Evolutionary conservation across 345 rosid species (phyloP), one percentile per base, ranked within the genome.

Genomic region (Garcia nutans): DNA sequence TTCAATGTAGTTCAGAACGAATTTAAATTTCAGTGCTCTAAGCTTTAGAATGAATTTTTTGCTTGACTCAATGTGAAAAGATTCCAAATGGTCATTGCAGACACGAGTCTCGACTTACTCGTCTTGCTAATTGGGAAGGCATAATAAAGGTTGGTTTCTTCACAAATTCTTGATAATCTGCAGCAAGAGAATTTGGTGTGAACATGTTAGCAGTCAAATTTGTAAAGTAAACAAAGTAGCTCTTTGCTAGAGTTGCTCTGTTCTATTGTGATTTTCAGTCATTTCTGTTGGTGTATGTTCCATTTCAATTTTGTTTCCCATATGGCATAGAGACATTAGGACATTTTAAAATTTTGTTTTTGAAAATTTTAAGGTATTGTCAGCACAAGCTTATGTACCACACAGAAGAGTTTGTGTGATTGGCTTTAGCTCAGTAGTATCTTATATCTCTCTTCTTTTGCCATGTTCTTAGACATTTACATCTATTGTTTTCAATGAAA

Each of bases 81-180:
- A 71, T 60, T 54, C 65, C 15, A 71, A 67, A 72, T 81, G 55
- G 56, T 75, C 57, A 65, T 75, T 87, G 85, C 85, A 94, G 98
- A 73, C 98, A 94, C 72, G 89, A 94, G 81, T 92, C 97, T 80
- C 93, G n/a, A 26, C 92, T 88, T 83, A 68, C 97, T 77, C 89
- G 92, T 72, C 97, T 94, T 79, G 97, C 97, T 66, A 89, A 94
- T 71, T 94, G 97, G 97, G 97, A 94, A 80, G 97, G 97, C 85
- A 94, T 94, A 33, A 86, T 77, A 82, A 92, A 79, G 97, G 98
- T 94, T 73, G 44, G 85, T 69, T 66, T 74, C 71, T 69, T 73
- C 71, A 65, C 71, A 19, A 22, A 37, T 72, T 68, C 74, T 67
- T 68, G 62, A 72, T 41, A 65, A n/a, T 44, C 12, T 66, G 58